Evolutionary conservation across 345 rosid species (phyloP).

Genomic region (Balakata baccata): DNA sequence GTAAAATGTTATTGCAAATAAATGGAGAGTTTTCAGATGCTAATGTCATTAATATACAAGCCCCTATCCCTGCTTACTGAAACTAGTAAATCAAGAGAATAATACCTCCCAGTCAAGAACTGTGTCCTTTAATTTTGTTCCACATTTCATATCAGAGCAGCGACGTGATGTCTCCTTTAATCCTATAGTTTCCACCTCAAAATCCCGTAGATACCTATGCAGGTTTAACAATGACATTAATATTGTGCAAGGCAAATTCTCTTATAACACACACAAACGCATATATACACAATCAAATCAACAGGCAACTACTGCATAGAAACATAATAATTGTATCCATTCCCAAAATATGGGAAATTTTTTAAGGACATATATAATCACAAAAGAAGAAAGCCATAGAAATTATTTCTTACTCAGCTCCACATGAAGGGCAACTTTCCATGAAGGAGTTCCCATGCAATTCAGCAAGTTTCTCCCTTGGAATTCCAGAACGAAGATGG

Average conservation of each 20-base stretch:
- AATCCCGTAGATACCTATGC: constrained; percentile 84
- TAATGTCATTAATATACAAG: neutral
- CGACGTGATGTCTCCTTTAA: constrained; percentile 84
- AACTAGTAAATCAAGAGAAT: neutral
- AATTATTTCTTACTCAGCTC: constrained; percentile 54
- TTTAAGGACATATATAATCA: neutral
- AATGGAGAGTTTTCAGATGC: neutral
- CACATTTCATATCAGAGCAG: constrained; percentile 65
- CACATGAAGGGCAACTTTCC: constrained; percentile 86
- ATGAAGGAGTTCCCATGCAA: constrained; percentile 92
- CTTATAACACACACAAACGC: neutral
- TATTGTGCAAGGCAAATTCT: neutral
- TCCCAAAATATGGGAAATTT: neutral
- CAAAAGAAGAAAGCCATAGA: neutral
- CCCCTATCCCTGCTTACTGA: neutral
- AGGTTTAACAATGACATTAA: neutral
- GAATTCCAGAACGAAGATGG: constrained; percentile 97
- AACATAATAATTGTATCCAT: neutral
- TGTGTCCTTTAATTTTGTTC: constrained; percentile 82
- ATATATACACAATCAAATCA: neutral
- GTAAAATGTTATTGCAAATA: neutral
- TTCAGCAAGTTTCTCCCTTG: constrained; percentile 94
- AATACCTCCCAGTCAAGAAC: constrained; percentile 99
- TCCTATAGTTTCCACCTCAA: constrained; percentile 94
- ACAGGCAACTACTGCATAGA: neutral